Percentiles rank a stretch among this genome's conserved stretches.
Conservation (phyloP, 768 basidiomycete species). For the Pleurotus sapidus region DNA sequence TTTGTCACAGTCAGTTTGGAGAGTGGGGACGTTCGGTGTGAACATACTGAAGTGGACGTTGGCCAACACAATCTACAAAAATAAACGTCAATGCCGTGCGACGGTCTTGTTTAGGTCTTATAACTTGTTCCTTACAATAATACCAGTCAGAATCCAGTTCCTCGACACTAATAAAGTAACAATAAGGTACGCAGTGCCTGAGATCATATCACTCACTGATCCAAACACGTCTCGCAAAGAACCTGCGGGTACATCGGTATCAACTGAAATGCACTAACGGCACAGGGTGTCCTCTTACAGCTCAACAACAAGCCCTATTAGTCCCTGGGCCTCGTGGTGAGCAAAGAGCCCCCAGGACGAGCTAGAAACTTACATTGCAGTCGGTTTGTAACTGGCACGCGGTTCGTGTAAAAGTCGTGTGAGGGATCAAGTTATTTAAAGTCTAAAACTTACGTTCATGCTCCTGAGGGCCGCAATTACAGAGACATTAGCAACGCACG, state of each 20-base stretch:
- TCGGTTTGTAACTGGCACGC: slow-evolving; percentile 47
- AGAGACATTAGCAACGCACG: not conserved
- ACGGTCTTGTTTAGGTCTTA: no score
- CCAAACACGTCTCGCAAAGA: slow-evolving; percentile 52
- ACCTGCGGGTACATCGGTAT: slow-evolving; percentile 26
- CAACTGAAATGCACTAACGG: not conserved
- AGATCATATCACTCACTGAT: slow-evolving; percentile 30
- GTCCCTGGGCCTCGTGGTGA: slow-evolving; percentile 25
- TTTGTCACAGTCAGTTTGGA: not conserved
- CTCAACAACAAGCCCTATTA: slow-evolving; percentile 49
- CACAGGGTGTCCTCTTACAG: slow-evolving; percentile 26
- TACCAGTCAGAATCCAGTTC: slow-evolving; percentile 34
- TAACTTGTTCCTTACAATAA: slow-evolving; percentile 33
- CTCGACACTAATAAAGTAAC: slow-evolving; percentile 34
- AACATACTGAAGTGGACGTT: slow-evolving; percentile 40
- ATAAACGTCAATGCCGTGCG: not conserved
- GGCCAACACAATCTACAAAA: slow-evolving; percentile 33
- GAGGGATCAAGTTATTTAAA: not conserved
- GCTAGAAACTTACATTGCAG: slow-evolving; percentile 34
- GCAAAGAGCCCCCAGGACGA: not conserved
- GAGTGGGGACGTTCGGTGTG: not conserved
- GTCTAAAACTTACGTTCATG: slow-evolving; percentile 31
- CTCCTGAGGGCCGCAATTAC: slow-evolving; percentile 26
- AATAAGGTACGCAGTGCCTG: not conserved
- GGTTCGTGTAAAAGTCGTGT: slow-evolving; percentile 11